Conservation (phyloP, 148 eudicot species). For the Nepenthes gracilis region DNA sequence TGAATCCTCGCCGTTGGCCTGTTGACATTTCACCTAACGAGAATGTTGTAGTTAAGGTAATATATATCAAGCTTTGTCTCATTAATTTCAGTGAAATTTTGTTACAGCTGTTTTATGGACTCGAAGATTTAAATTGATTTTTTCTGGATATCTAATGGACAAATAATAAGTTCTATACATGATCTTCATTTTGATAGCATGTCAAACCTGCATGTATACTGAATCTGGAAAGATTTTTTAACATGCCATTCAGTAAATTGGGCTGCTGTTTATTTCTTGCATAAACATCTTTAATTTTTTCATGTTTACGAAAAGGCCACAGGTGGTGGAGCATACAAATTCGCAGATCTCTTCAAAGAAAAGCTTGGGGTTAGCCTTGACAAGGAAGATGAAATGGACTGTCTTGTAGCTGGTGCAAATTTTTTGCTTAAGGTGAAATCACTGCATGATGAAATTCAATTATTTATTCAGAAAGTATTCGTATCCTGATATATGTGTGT, state of each 20-base stretch:
- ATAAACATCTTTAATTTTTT: slow-evolving; percentile 8
- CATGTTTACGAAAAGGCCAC: slow-evolving; percentile 67
- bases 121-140: neutral
- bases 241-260: no score
- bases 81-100: slow-evolving; percentile 3
- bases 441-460: neutral
- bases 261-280: no score
- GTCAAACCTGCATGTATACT: neutral
- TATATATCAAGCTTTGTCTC: neutral
- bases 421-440: slow-evolving; percentile 79
- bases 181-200: neutral
- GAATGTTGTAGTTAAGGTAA: slow-evolving; percentile 88
- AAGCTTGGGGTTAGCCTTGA: slow-evolving; percentile 92
- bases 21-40: slow-evolving; percentile 36
- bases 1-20: slow-evolving; percentile 60
- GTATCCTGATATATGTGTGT: no score
- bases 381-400: slow-evolving; percentile 93
- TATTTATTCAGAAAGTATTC: no score
- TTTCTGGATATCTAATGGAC: neutral
- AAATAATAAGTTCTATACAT: no score
- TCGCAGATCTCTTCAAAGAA: slow-evolving; percentile 89
- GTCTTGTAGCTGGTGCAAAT: slow-evolving; percentile 93
- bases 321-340: slow-evolving; percentile 96
- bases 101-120: neutral
- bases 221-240: neutral